phyloP scores from a whole-genome alignment of 2,329 filamentous ascomycete genomes.

The Dothistroma septosporum region DNA sequence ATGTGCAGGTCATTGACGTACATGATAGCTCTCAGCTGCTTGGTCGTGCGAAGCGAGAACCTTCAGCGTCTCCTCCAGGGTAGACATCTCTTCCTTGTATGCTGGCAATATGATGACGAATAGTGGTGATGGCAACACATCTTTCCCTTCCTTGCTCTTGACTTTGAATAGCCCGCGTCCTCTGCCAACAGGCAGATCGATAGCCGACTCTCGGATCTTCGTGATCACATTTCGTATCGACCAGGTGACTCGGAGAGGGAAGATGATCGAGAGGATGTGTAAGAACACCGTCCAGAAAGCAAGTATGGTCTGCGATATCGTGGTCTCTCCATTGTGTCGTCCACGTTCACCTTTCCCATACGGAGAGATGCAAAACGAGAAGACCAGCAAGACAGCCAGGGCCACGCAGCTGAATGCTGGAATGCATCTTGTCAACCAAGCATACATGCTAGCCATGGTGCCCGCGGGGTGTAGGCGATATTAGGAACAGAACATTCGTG shows the following conservation, averaged over 20 bases:
- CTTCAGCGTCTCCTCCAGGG: conserved; percentile 63
- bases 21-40: conserved; percentile 63
- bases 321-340: conserved; percentile 27
- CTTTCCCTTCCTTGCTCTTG: conserved; percentile 20
- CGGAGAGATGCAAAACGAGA: conserved; percentile 28
- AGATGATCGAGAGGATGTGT: conserved; percentile 60
- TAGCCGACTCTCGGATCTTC: conserved; percentile 24
- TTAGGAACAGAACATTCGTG: conserved; percentile 5
- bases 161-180: conserved; percentile 18
- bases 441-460: conserved; percentile 23
- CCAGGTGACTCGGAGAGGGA: conserved; percentile 60
- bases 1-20: conserved; percentile 43
- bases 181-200: conserved; percentile 18
- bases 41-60: conserved; percentile 64
- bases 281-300: conserved; percentile 59
- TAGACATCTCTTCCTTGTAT: conserved; percentile 69
- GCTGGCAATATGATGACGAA: conserved; percentile 68
- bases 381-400: conserved; percentile 25
- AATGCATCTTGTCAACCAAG: conserved; percentile 29
- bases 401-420: conserved; percentile 28
- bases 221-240: conserved; percentile 56
- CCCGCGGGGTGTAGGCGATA: background rate
- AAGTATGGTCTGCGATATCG: conserved; percentile 29
- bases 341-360: conserved; percentile 26
- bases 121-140: conserved; percentile 38